Base-by-base conservation (phyloP, 768 basidiomycete genomes). In the Ramaria rubella region DNA sequence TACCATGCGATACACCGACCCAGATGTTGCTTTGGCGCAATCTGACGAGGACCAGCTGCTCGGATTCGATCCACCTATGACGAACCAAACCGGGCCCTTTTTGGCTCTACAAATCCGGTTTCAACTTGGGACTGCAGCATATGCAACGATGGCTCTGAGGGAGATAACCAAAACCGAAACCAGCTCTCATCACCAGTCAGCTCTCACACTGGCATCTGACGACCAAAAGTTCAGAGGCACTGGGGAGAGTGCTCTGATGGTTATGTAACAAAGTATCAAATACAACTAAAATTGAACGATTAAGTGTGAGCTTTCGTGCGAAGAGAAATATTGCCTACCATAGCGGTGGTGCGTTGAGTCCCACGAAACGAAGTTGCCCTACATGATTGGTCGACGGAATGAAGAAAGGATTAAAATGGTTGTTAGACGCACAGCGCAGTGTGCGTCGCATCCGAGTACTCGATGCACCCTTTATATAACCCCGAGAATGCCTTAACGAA, bases 81-180 rank as follows among this genome's bases (percentile, higher is more conserved):
- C 82, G 30, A 77, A 74, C 3, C 80, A 83, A 52, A 79, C 87
- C 46, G 94, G 94, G 24, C 86, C 82, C 64, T 95, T 95, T 68
- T 75, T 84, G 69, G 94, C 95, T 4, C 72, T 99, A 33, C 94
- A 94, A 65, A 82, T 99, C 59, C 73, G 84, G 36, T 71, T 97
- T 53, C 82, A 78, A n/a, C 79, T 99, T 15, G 92, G 90, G 14
- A 91, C 92, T 6, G 89, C 92, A 0, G 87, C 92, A 4, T 99
- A 97, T 70, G 96, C 96, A 1, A 99, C 96, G 2, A 99, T 99
- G 96, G 95, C 94, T 3, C 69, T 99, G 62, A 82, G 93, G 40
- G 93, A 96, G 72, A 82, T 96, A 43, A 93, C 94, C 14, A 98
- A 95, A 73, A 90, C 87, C 31, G 94, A 97, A 65, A 97, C 94